Conservation (phyloP, 129 eudicot genomes). For the Flaveria linearis region DNA sequence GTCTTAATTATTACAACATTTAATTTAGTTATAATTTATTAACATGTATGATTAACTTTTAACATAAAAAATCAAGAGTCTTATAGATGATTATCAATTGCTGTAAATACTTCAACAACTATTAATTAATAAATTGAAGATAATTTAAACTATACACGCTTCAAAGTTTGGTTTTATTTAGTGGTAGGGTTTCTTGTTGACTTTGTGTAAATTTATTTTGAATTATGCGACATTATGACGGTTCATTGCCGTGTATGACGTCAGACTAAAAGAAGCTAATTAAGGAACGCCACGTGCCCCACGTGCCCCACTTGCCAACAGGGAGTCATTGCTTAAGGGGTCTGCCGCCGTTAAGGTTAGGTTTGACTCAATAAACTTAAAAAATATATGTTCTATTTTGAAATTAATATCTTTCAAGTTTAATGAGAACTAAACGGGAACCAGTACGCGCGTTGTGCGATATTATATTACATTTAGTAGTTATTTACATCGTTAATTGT, state of each 20-base stretch:
- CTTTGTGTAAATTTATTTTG: slow-evolving; percentile 1
- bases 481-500: too few species aligned
- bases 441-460: too few species aligned
- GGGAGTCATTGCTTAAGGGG: slow-evolving; percentile 6
- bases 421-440: too few species aligned
- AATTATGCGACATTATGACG: slow-evolving; percentile 19
- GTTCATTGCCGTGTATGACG: slow-evolving; percentile 22
- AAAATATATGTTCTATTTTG: too few species aligned
- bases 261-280: slow-evolving; percentile 19
- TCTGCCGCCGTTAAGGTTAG: slow-evolving; percentile 16
- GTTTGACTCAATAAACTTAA: slow-evolving; percentile 9
- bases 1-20: too few species aligned
- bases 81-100: too few species aligned
- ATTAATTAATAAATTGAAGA: background rate
- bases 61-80: too few species aligned
- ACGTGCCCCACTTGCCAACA: slow-evolving; percentile 2
- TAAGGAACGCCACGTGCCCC: slow-evolving; percentile 11
- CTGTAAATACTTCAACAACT: too few species aligned
- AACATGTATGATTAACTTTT: too few species aligned
- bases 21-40: too few species aligned
- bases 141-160: background rate
- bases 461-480: too few species aligned
- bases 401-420: too few species aligned
- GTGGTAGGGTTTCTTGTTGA: slow-evolving; percentile 20
- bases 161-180: slow-evolving; percentile 2